Evolutionary conservation across 1,139 yeast species (phyloP).

Genomic region (Yamadazyma dushanensis): DNA sequence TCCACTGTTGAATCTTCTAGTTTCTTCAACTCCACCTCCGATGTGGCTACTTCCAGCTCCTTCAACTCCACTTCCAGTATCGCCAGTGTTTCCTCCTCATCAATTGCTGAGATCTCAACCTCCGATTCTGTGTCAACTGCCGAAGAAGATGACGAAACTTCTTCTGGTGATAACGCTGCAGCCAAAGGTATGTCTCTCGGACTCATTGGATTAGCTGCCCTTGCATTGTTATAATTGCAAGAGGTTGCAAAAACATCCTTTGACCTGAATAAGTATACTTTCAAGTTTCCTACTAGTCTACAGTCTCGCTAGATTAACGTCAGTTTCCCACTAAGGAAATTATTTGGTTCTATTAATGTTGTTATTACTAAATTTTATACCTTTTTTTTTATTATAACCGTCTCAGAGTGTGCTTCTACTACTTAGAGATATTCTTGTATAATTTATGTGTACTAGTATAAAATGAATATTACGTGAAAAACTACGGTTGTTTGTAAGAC

Average conservation of each 20-base stretch:
- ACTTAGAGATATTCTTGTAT: slow-evolving; percentile 11
- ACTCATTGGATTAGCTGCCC: slow-evolving; percentile 47
- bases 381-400: slow-evolving; percentile 9
- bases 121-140: slow-evolving; percentile 18
- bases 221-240: slow-evolving; percentile 42
- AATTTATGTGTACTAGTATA: slow-evolving; percentile 17
- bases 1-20: slow-evolving; percentile 10
- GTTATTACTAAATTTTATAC: slow-evolving; percentile 11
- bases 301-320: too few species aligned
- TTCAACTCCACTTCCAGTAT: neutral
- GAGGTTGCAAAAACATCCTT: neutral
- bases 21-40: slow-evolving; percentile 12
- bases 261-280: too few species aligned
- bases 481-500: too few species aligned
- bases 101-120: slow-evolving; percentile 12
- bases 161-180: slow-evolving; percentile 29
- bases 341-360: slow-evolving; percentile 13
- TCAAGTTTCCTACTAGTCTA: too few species aligned
- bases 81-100: slow-evolving; percentile 6
- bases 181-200: slow-evolving; percentile 33
- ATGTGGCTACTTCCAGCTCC: slow-evolving; percentile 12
- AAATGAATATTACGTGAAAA: slow-evolving; percentile 4
- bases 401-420: slow-evolving; percentile 1
- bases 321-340: too few species aligned
- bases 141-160: slow-evolving; percentile 13